Evolutionary conservation across 306 rosid genomes (phyloP).

Genomic region (Sicyos baderoa): DNA sequence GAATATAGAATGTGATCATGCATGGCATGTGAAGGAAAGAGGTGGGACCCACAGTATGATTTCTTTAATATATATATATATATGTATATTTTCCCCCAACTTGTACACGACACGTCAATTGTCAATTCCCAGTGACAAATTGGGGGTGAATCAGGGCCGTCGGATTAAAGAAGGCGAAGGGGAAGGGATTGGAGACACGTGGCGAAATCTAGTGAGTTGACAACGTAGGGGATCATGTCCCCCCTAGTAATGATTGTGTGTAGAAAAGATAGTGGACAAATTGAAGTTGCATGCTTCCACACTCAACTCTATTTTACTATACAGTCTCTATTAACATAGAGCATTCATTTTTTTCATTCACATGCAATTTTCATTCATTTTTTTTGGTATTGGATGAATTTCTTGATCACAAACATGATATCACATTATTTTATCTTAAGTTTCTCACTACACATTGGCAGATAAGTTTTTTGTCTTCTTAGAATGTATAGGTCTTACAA

Average conservation of each 20-base stretch:
- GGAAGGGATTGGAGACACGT: neutral
- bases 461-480: too few relatives aligned
- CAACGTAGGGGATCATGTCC: conserved; percentile 10
- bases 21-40: conserved; percentile 11
- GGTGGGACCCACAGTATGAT: neutral
- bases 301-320: neutral
- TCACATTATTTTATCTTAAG: too few relatives aligned
- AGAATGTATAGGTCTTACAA: too few relatives aligned
- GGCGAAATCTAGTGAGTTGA: conserved; percentile 7
- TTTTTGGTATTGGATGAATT: too few relatives aligned
- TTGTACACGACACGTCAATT: conserved; percentile 7
- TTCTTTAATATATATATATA: too few relatives aligned
- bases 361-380: too few relatives aligned
- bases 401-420: too few relatives aligned
- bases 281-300: conserved; percentile 11
- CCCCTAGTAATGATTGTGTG: neutral
- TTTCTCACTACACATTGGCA: too few relatives aligned
- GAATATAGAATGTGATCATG: conserved; percentile 13
- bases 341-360: too few relatives aligned
- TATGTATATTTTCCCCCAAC: neutral
- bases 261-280: neutral
- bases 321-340: too few relatives aligned
- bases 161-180: neutral
- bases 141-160: neutral
- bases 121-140: neutral